Evolutionary conservation across 495 filamentous ascomycete species (phyloP), one percentile per base, ranked within the genome.

Genomic region (Neurospora cerealis): DNA sequence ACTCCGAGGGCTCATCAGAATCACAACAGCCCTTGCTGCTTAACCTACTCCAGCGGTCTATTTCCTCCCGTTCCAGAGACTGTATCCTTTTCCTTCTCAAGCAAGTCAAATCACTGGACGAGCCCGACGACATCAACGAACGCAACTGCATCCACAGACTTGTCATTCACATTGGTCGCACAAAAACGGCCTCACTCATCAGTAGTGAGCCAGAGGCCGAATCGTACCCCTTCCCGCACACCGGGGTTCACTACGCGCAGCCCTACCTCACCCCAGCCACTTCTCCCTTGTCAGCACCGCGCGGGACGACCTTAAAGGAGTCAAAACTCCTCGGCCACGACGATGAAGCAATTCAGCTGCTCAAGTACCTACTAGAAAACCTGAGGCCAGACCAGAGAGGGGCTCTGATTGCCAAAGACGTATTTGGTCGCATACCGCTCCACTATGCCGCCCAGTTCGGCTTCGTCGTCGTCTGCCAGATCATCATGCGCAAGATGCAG

Each of bases 371-470:
- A 24, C 84, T 99, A 17, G 88, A 93, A 32, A 82, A 86, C 8
- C 86, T 99, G 48, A 85, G 84, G n/a, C 86, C 88, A 3, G 79
- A 87, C 13, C 96, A 98, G 74, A 87, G 91, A 13, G 70, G 77
- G n/a, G 90, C 92, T 5, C 80, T 99, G 32, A 83, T 87, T 62
- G 86, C 87, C 28, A 89, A 86, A 72, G 96, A 99, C 83, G 79
- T 88, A 3, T 92, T 94, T 70, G 94, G 94, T 6, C 93, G 96
- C 11, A 89, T 94, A 41, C 94, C 96, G 36, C 85, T 99, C 37
- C 96, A 99, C 79, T 99, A 99, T 81, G 95, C 93, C 5, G 96
- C 96, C 0, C 93, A 98, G 82, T 97, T 96, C 80, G 96, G 96
- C 4, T 93, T 97, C 77, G 92, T 93, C 34, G 88, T 91, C 69